These are phyloP conservation scores for Myrmaecium sp. DNA, from an alignment of 2,329 filamentous ascomycete genomes.

Conservation along the genomic window DNA sequence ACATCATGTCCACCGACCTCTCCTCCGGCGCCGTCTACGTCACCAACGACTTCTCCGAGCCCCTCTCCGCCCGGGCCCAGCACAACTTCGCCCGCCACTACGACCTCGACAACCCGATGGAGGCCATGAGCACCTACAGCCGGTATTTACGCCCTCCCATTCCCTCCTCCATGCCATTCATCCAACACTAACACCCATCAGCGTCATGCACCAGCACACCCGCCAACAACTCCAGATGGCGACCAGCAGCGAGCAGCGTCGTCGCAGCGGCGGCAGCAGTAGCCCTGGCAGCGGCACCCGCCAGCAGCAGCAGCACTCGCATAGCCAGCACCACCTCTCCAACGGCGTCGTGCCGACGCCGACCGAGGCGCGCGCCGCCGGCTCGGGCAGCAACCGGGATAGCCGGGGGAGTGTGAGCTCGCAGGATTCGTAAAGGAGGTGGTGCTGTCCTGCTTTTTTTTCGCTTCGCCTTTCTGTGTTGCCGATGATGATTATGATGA, in stretches of 20 bases:
- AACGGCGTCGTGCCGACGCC: too few species aligned
- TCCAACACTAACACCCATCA: conserved; percentile 7
- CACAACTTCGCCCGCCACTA: conserved; percentile 28
- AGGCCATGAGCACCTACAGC: conserved; percentile 26
- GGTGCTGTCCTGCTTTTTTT: too few species aligned
- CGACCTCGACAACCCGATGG: conserved; percentile 21
- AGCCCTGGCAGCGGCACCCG: conserved; percentile 17
- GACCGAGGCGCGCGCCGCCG: too few species aligned
- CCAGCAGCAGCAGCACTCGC: too few species aligned
- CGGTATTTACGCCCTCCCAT: conserved; percentile 14
- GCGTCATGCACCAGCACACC: conserved; percentile 34
- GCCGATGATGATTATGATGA: too few species aligned
- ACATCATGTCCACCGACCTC: conserved; percentile 12
- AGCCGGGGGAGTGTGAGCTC: too few species aligned
- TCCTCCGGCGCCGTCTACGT: conserved; percentile 15
- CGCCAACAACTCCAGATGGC: conserved; percentile 30
- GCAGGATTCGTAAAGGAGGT: too few species aligned
- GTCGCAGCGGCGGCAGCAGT: conserved; percentile 10
- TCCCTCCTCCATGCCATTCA: neutral
- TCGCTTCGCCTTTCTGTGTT: too few species aligned
- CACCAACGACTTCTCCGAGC: conserved; percentile 22
- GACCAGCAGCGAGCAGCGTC: conserved; percentile 26
- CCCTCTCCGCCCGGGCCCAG: conserved; percentile 23
- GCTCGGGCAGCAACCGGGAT: too few species aligned
- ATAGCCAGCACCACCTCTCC: too few species aligned